Evolutionary conservation across 2,329 filamentous ascomycete genomes (phyloP), one percentile per base, ranked within the genome.

Genomic region (Phyllosticta citriasiana): DNA sequence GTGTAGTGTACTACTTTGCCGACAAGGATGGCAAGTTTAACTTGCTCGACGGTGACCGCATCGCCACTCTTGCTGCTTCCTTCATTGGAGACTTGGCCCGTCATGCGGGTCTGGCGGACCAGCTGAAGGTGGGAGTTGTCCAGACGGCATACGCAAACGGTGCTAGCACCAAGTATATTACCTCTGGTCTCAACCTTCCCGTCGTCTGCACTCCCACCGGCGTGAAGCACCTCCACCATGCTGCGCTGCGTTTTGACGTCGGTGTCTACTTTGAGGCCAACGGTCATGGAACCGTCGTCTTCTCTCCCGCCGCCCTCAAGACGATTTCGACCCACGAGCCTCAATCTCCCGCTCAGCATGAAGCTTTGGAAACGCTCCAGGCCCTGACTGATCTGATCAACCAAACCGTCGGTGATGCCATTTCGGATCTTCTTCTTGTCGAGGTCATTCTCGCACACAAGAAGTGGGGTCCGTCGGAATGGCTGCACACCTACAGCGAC

Each of bases 261-360:
- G 94, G 94, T 62, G 91, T 97, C 58, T 99, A 99, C 79, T 99
- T 99, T 70, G 94, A 99, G 79, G 94, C 94, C 66, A 99, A 99
- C 72, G 94, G 94, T 30, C 94, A 99, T 75, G 94, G 94, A 66
- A 99, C 94, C 9, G 88, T 97, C 40, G 87, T 97, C 60, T 99
- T 99, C 81, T 96, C 90, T 0, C 84, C 88, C 62, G 86, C 89
- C 63, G 93, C 93, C 3, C 79, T 93, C 55, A 87, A 88, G 67
- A 82, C 84, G 56, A 95, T 99, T 77, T 82, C 82, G 66, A 88
- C 84, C 68, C 88, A 88, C 63, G 83, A 91, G 71, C 92, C 94
- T 5, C 88, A 95, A 74, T 96, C 91, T 0, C 93, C 94, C 0
- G 93, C 90, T 6, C 92, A 97, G 74, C 89, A 93, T 72, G 88